Percentiles rank a stretch among this genome's conserved stretches.
Evolutionary conservation across 148 eudicot species (phyloP).

Genomic region (Chenopodium album): DNA sequence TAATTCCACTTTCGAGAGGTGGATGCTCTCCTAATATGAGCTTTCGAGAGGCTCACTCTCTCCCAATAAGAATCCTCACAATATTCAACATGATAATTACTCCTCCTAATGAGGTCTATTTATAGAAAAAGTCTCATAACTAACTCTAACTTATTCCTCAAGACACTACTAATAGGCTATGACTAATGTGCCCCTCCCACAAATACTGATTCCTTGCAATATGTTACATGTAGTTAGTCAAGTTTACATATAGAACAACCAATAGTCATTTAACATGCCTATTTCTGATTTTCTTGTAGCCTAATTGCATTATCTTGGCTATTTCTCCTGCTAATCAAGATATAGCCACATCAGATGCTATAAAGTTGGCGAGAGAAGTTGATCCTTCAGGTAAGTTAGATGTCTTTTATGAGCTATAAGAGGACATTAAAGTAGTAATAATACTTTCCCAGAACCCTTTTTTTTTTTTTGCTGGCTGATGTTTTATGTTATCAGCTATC

Average conservation of each 20-base stretch:
- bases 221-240: not conserved
- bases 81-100: no score
- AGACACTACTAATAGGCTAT: no score
- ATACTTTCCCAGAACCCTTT: not conserved
- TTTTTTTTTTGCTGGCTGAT: not conserved
- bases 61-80: no score
- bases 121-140: no score
- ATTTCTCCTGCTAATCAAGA: slow-evolving; percentile 99
- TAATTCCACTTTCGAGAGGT: no score
- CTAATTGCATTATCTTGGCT: slow-evolving; percentile 93
- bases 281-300: slow-evolving; percentile 49
- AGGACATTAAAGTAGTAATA: not conserved
- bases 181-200: no score
- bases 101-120: no score
- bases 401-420: not conserved
- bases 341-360: slow-evolving; percentile 99
- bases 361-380: slow-evolving; percentile 99
- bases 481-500: not conserved
- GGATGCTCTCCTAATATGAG: no score
- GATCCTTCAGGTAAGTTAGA: slow-evolving; percentile 73
- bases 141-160: no score
- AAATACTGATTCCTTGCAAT: no score
- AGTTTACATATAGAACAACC: not conserved
- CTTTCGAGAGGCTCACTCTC: no score
- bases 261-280: not conserved